Percentiles rank a stretch among this genome's conserved stretches.
Conservation (phyloP, 2,329 filamentous ascomycete genomes). For the Fusarium sublunatum region DNA sequence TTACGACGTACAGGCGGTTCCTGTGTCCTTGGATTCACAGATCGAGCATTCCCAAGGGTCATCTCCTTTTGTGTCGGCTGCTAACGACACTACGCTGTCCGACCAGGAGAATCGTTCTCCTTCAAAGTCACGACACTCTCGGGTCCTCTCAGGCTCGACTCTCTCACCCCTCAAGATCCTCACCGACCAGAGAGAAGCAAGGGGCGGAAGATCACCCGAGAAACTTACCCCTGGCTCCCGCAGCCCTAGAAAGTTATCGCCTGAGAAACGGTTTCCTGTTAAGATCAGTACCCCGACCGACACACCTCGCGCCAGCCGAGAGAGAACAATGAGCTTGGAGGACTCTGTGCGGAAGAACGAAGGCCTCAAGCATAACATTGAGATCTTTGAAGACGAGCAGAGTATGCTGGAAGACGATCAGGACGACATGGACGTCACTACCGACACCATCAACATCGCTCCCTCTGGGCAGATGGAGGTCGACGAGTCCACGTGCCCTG, state of each 20-base stretch:
- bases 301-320: conserved; percentile 40
- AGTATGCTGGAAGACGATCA: conserved; percentile 47
- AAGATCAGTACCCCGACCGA: conserved; percentile 59
- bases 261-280: conserved; percentile 71
- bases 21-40: conserved; percentile 25
- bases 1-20: conserved; percentile 40
- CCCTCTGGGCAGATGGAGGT: conserved; percentile 41
- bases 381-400: conserved; percentile 70
- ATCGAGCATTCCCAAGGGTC: conserved; percentile 36
- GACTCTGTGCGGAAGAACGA: conserved; percentile 66
- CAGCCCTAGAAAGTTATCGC: conserved; percentile 61
- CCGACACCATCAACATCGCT: conserved; percentile 47
- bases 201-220: conserved; percentile 37
- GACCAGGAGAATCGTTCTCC: conserved; percentile 62
- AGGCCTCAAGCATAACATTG: conserved; percentile 68
- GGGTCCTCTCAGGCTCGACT: conserved; percentile 67
- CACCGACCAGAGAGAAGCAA: conserved; percentile 49
- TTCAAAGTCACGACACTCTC: conserved; percentile 62
- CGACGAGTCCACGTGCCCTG: conserved; percentile 61
- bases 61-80: conserved; percentile 45
- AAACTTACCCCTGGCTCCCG: conserved; percentile 49
- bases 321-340: conserved; percentile 61
- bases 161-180: conserved; percentile 70
- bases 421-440: conserved; percentile 42
- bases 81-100: conserved; percentile 48